A percentile compares a stretch with the other conserved stretches of the same genome.
Evolutionary conservation across 2,329 filamentous ascomycete species (phyloP).

Genomic region (Neoscytalidium dimidiatum): DNA sequence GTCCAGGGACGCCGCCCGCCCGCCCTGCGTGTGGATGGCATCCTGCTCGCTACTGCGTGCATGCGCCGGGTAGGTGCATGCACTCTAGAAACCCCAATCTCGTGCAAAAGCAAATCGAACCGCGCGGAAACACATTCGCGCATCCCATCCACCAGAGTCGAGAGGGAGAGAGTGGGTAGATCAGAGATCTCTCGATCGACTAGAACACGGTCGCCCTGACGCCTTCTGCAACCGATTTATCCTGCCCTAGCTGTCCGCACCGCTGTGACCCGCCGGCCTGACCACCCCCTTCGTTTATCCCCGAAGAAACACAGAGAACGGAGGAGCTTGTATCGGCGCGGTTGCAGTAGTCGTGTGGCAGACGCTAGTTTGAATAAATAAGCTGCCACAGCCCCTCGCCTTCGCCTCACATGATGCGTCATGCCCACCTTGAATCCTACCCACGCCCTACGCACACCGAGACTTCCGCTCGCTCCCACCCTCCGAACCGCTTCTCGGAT

Average conservation of each 20-base stretch:
- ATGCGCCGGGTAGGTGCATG: neutral
- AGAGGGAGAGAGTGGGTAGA: neutral
- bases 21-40: neutral
- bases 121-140: neutral
- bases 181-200: slow-evolving; percentile 4
- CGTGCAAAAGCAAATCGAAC: neutral
- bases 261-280: neutral
- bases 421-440: neutral
- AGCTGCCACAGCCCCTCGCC: slow-evolving; percentile 7
- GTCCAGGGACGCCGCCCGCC: neutral
- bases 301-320: too few species aligned
- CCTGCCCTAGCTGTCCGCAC: neutral
- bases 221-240: neutral
- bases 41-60: neutral
- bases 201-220: neutral
- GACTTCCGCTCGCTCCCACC: neutral
- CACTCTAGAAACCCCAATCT: neutral
- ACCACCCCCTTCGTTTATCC: neutral
- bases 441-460: neutral
- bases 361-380: neutral
- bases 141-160: too few species aligned
- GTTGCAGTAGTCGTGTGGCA: neutral
- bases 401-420: slow-evolving; percentile 14
- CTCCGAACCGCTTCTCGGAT: neutral
- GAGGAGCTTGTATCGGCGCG: too few species aligned